Evolutionary conservation across 2,329 filamentous ascomycete genomes (phyloP), one percentile per base, ranked within the genome.

Genomic region (Dothistroma pini): DNA sequence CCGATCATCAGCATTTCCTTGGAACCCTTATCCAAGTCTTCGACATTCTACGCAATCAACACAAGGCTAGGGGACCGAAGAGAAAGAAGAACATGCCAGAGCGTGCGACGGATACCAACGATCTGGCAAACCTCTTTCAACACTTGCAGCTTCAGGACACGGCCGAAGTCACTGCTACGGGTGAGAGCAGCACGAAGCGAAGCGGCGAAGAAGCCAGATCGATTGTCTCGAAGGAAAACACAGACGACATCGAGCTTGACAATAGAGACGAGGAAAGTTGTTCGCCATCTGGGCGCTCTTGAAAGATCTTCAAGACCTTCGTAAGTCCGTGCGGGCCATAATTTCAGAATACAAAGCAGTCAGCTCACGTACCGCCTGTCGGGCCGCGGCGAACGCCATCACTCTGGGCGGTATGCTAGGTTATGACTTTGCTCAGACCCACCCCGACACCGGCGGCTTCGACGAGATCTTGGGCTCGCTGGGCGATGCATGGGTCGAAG

Each of bases 1-100:
- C 14, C 10, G 35, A 34, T 9, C 60, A 62, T 25, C 11, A 32
- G 34, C 29, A 59, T 34, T 56, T 62, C 32, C 32, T 62, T 14
- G 14, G 8, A 0, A 32, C 49, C 6, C 16, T 59, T 0, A 35
- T 57, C 22, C 8, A 50, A n/a, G n/a, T 61, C 9, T 61, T 22
- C 29, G 59, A 54, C 12, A 61, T 54, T 14, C 21, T 61, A n/a
- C 34, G 34, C 4, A 41, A 50, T 11, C 54, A 61, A 48, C 51
- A 61, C 55, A 58, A 57, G 8, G 21, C 34, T 1, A 29, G 59
- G 11, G 31, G 34, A 9, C 59, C 59, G 19, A 58, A 61, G 49
- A 38, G 51, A 34, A 61, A 61, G 49, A 61, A 61, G 50, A 54
- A 61, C 31, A 54, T 50, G 54, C 49, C 49, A 10, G 47, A 49